Evolutionary conservation across 108 stramenopile genomes (phyloP).

Genomic region (Fragilaria crotonensis): DNA sequence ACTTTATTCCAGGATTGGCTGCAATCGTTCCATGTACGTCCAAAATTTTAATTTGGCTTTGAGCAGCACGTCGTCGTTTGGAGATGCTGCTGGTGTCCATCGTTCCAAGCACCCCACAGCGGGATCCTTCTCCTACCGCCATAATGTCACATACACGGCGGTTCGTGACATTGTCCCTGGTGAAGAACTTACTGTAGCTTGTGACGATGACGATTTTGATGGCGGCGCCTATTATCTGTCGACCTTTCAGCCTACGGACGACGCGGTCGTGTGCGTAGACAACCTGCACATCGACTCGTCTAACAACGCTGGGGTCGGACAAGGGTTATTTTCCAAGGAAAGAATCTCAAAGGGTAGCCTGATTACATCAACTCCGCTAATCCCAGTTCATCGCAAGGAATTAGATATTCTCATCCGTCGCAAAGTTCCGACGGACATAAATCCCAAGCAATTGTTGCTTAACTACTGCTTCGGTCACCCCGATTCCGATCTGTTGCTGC

Average conservation of each 20-base stretch:
- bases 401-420: constrained; percentile 3
- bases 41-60: constrained; percentile 26
- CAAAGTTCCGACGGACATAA: neutral
- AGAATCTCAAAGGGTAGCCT: constrained; percentile 11
- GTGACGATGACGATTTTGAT: constrained; percentile 53
- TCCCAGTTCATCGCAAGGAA: constrained; percentile 33
- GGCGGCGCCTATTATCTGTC: constrained; percentile 6
- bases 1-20: constrained; percentile 35
- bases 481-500: constrained; percentile 41
- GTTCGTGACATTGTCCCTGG: constrained; percentile 43
- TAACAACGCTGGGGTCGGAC: constrained; percentile 8
- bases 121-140: constrained; percentile 38
- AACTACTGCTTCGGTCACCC: constrained; percentile 59
- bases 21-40: constrained; percentile 43
- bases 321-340: constrained; percentile 28
- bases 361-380: constrained; percentile 26
- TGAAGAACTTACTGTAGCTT: constrained; percentile 48
- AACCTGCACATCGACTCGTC: constrained; percentile 11
- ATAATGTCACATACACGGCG: constrained; percentile 29
- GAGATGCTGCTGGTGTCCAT: constrained; percentile 5
- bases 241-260: constrained; percentile 19
- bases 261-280: constrained; percentile 35
- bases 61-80: too few species aligned
- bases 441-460: constrained; percentile 32
- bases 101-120: constrained; percentile 24